These are phyloP conservation scores for Arthromyces matolae DNA, from an alignment of 768 basidiomycete species.

Conservation along the genomic window DNA sequence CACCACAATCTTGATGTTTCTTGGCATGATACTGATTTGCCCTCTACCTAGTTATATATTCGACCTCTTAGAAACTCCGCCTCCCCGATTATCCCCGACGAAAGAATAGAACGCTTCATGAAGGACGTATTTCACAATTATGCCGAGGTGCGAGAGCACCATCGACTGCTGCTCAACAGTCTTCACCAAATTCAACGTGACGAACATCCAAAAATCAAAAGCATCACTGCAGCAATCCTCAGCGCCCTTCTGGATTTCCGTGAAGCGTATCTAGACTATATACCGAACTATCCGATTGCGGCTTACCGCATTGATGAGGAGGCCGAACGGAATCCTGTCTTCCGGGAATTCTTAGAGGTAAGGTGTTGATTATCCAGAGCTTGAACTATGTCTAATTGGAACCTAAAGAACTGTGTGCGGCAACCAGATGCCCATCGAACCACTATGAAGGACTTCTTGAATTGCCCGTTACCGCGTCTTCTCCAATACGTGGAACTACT, in stretches of 20 bases:
- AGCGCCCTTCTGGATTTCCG: slow-evolving; percentile 91
- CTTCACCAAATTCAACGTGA: slow-evolving; percentile 87
- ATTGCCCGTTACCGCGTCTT: slow-evolving; percentile 85
- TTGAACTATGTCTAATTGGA: neutral
- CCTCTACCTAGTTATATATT: slow-evolving; percentile 72
- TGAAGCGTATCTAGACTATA: slow-evolving; percentile 89
- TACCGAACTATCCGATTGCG: slow-evolving; percentile 89
- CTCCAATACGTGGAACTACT: slow-evolving; percentile 84
- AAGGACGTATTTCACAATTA: slow-evolving; percentile 89
- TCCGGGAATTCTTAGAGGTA: slow-evolving; percentile 80
- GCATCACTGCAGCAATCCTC: slow-evolving; percentile 80
- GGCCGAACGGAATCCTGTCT: slow-evolving; percentile 71
- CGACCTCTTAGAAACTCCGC: slow-evolving; percentile 68
- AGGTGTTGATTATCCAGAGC: slow-evolving; percentile 5
- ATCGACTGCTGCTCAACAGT: slow-evolving; percentile 70
- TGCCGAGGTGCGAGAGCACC: slow-evolving; percentile 69
- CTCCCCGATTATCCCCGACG: slow-evolving; percentile 74
- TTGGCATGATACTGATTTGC: neutral
- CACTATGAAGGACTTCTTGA: slow-evolving; percentile 90
- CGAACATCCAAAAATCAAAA: slow-evolving; percentile 76
- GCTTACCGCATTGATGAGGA: slow-evolving; percentile 87
- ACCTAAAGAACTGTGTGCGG: slow-evolving; percentile 42
- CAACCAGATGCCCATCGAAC: slow-evolving; percentile 77
- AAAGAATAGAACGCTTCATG: slow-evolving; percentile 73
- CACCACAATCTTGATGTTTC: neutral